phyloP scores from a whole-genome alignment of 179 eudicot genomes.

The Spergularia azorica region DNA sequence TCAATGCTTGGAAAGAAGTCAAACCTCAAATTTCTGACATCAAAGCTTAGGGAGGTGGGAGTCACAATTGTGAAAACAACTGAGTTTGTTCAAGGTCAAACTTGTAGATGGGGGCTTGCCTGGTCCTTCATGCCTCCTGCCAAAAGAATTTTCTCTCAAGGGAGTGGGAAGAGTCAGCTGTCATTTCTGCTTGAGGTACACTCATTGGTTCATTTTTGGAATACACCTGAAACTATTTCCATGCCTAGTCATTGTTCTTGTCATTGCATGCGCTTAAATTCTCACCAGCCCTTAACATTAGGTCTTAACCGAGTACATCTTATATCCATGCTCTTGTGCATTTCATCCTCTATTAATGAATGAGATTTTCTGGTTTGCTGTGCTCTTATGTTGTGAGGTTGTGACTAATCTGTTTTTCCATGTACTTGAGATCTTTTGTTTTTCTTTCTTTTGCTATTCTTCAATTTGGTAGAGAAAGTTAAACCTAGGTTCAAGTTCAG shows the following conservation, averaged over 20 bases:
- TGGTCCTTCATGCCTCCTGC: slow-evolving; percentile 83
- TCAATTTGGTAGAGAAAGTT: neutral
- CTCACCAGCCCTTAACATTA: neutral
- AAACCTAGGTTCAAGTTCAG: neutral
- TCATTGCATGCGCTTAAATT: neutral
- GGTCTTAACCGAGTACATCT: too few species aligned
- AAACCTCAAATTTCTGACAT: slow-evolving; percentile 62
- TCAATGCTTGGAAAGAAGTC: slow-evolving; percentile 93
- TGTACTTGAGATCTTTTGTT: neutral
- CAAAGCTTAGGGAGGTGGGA: slow-evolving; percentile 76
- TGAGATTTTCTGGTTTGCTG: too few species aligned
- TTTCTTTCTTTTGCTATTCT: neutral
- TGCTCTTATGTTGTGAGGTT: neutral
- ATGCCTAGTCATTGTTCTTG: neutral
- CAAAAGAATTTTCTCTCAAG: slow-evolving; percentile 46
- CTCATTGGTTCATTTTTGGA: neutral
- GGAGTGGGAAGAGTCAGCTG: slow-evolving; percentile 40
- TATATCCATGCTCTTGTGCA: neutral
- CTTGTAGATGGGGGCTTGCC: slow-evolving; percentile 96
- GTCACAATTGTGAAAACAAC: slow-evolving; percentile 90
- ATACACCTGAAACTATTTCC: neutral
- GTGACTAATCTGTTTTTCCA: neutral
- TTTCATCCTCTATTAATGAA: neutral
- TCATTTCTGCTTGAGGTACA: slow-evolving; percentile 86
- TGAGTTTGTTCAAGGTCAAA: slow-evolving; percentile 95